Evolutionary conservation across 1,139 yeast genomes (phyloP).

Genomic region (Kodamaea derodonti): DNA sequence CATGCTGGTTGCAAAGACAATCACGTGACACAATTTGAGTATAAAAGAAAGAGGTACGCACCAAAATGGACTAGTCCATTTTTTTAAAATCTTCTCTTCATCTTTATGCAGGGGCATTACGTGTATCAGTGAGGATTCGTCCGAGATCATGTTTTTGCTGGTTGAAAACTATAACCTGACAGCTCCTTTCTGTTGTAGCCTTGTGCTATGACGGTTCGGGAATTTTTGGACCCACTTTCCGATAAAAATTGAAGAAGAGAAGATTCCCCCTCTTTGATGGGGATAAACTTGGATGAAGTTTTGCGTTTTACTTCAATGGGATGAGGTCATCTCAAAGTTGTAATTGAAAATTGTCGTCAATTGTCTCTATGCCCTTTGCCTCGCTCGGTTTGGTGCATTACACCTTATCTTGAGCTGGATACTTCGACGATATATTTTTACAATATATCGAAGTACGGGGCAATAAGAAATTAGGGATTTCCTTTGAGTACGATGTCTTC

Average conservation of each 20-base stretch:
- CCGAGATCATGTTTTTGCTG: constrained; percentile 99
- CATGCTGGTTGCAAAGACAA: no score
- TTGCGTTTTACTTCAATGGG: not conserved
- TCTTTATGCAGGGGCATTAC: constrained; percentile 99
- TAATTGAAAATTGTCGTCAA: not conserved
- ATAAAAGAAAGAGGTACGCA: constrained; percentile 14
- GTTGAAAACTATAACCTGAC: constrained; percentile 99
- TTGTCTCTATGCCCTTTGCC: constrained; percentile 54
- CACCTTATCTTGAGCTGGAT: constrained; percentile 55
- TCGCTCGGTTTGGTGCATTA: constrained; percentile 53
- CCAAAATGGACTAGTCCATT: constrained; percentile 5
- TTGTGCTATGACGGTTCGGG: constrained; percentile 51
- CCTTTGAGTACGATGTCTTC: constrained; percentile 78
- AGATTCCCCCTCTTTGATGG: constrained; percentile 35
- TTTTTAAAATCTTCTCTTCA: constrained; percentile 35
- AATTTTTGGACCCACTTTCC: constrained; percentile 62
- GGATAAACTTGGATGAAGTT: constrained; percentile 2
- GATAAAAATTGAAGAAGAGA: constrained; percentile 3
- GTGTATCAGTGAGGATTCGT: constrained; percentile 99
- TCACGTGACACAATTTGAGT: constrained; percentile 5
- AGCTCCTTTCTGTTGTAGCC: constrained; percentile 69
- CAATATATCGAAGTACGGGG: constrained; percentile 42
- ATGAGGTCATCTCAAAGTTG: not conserved
- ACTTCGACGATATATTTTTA: constrained; percentile 9
- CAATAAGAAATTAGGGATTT: constrained; percentile 50